Evolutionary conservation across 1,284 basidiomycete species (phyloP).

Genomic region (Moesziomyces parantarcticus): DNA sequence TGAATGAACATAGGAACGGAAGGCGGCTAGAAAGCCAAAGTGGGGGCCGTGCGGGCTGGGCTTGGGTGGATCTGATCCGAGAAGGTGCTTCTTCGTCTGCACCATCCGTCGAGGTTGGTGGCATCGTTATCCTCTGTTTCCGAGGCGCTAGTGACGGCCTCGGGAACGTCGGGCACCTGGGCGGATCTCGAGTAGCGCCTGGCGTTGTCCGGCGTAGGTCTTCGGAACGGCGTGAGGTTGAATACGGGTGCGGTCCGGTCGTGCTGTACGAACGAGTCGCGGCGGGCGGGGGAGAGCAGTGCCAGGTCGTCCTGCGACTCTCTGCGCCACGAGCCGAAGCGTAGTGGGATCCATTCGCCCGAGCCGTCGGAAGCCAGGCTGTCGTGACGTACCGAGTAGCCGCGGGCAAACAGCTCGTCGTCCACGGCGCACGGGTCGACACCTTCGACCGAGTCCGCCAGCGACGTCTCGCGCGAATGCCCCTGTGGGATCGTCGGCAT

Average conservation of each 20-base stretch:
- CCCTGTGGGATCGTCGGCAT: conserved; percentile 43
- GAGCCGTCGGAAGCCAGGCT: conserved; percentile 15
- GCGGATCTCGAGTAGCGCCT: neutral
- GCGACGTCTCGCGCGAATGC: conserved; percentile 26
- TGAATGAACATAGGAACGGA: neutral
- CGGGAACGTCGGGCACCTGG: conserved; percentile 13
- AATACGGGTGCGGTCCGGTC: conserved; percentile 7
- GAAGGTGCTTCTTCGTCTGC: conserved; percentile 28
- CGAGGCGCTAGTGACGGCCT: conserved; percentile 11
- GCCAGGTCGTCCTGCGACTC: conserved; percentile 36
- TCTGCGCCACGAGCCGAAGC: conserved; percentile 12
- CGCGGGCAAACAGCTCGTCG: neutral
- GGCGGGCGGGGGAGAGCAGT: conserved; percentile 4
- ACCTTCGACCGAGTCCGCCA: conserved; percentile 10
- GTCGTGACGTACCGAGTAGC: conserved; percentile 13
- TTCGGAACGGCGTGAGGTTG: conserved; percentile 20
- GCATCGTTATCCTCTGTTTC: conserved; percentile 4
- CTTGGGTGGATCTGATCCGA: neutral
- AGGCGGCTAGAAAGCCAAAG: neutral
- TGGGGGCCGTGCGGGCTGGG: neutral
- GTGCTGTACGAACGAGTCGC: neutral
- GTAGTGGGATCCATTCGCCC: conserved; percentile 24
- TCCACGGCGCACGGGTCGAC: conserved; percentile 20
- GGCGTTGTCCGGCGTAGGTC: neutral
- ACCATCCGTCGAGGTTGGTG: conserved; percentile 16